Evolutionary conservation across 192 early-diverging fungal genomes (phyloP), one percentile per base, ranked within the genome.

Genomic region (Backusella westeae): DNA sequence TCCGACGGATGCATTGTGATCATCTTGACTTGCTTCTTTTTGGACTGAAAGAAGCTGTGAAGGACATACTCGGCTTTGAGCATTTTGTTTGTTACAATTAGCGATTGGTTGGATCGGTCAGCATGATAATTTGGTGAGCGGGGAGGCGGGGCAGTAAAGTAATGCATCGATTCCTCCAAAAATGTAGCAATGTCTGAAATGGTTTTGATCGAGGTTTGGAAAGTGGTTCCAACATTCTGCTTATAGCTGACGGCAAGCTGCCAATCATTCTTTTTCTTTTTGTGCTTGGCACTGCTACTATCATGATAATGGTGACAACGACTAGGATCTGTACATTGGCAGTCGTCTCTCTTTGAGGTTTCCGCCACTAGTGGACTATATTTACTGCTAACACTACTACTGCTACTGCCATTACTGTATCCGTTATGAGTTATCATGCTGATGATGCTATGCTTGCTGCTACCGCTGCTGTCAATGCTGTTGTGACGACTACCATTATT

Each of bases 181-280:
- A 77, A 77, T 9, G 65, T 39, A 4, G 70, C 38, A 34, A 77
- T 52, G 26, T 77, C 76, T 56, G 52, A 53, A 65, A 77, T 77
- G 1, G 38, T 77, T 32, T 77, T 77, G 26, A 77, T 77, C 29
- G 69, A 72, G 0, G 69, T 77, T 66, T 77, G 69, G 46, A 77
- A 77, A 26, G 49, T 39, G 0, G 71, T 72, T 21, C 76, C 76
- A 29, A 29, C 26, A 23, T 77, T 70, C 21, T 63, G 14, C 41
- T 66, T 59, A 72, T 68, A 39, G 26, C 70, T 71, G 4, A 77
- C 35, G 15, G 69, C 21, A 4, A 77, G 38, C n/a, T 72, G 70
- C 76, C 76, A 77, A 7, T 77, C 41, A 21, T 8, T 17, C 4
- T 49, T 7, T 21, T 75, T 49, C 7, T 46, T 69, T 34, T 36